Evolutionary conservation across 1,139 yeast species (phyloP).

Genomic region (Yamadazyma dushanensis): DNA sequence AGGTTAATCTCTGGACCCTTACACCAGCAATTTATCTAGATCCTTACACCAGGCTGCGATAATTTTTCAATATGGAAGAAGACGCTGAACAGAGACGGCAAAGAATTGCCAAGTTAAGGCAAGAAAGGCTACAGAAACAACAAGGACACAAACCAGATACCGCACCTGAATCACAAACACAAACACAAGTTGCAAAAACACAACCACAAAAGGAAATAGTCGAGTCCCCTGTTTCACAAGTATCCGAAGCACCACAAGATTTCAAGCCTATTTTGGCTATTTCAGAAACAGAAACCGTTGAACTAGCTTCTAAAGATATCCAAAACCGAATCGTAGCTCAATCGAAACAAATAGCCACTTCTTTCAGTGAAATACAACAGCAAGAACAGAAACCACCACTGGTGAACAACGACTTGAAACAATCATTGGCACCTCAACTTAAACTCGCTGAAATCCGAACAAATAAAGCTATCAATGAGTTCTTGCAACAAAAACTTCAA

Average conservation of each 20-base stretch:
- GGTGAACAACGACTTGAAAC: conserved; percentile 27
- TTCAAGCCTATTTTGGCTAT: conserved; percentile 5
- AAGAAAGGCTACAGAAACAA: conserved; percentile 1
- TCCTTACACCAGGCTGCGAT: too few species aligned
- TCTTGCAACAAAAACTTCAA: conserved; percentile 7
- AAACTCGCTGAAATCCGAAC: conserved; percentile 30
- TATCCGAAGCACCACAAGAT: neutral
- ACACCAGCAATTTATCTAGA: too few species aligned
- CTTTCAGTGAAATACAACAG: too few species aligned
- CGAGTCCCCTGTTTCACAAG: too few species aligned
- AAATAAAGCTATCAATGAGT: conserved; percentile 25
- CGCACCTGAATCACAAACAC: neutral
- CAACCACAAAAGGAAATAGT: too few species aligned
- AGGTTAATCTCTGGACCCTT: too few species aligned
- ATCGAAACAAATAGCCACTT: conserved; percentile 18
- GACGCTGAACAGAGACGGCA: conserved; percentile 5
- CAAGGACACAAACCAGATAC: neutral
- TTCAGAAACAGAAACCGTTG: conserved; percentile 27
- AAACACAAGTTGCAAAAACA: too few species aligned
- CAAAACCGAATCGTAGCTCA: conserved; percentile 23
- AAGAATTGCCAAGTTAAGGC: conserved; percentile 4
- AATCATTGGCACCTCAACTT: conserved; percentile 28
- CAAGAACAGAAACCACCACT: conserved; percentile 3
- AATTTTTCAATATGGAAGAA: conserved; percentile 7
- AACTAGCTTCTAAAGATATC: conserved; percentile 24